A percentile compares a stretch with the other conserved stretches of the same genome.
Conservation (phyloP, 192 early-diverging fungal species). For the Coemansia sp. region DNA sequence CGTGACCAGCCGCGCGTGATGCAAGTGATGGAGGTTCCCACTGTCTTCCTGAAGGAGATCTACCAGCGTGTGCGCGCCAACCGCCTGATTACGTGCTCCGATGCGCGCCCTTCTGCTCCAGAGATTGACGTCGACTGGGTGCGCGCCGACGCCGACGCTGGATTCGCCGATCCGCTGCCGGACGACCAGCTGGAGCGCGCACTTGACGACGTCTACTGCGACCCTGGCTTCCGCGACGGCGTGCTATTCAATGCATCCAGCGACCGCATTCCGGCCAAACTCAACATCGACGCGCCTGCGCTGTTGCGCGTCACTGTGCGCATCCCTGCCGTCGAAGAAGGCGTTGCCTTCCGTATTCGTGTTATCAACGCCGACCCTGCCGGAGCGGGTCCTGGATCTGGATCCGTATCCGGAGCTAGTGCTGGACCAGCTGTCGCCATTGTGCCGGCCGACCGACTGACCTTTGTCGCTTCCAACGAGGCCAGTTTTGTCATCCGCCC, state of each 20-base stretch:
- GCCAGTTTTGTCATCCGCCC: slow-evolving; percentile 53
- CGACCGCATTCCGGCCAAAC: slow-evolving; percentile 51
- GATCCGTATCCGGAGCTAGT: background rate
- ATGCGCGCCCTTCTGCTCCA: slow-evolving; percentile 43
- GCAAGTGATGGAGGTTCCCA: slow-evolving; percentile 54
- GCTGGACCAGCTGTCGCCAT: slow-evolving; percentile 25
- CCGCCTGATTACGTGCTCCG: slow-evolving; percentile 50
- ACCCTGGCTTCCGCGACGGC: slow-evolving; percentile 55
- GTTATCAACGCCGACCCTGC: slow-evolving; percentile 29
- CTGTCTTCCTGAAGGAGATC: slow-evolving; percentile 37
- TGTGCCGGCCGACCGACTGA: slow-evolving; percentile 29
- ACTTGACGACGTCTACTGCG: slow-evolving; percentile 54
- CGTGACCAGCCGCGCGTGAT: slow-evolving; percentile 58
- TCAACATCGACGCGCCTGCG: slow-evolving; percentile 45
- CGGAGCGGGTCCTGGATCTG: slow-evolving; percentile 2
- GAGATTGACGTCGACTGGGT: slow-evolving; percentile 55
- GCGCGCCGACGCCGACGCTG: slow-evolving; percentile 29
- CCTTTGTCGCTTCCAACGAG: slow-evolving; percentile 24
- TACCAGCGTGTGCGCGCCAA: slow-evolving; percentile 44
- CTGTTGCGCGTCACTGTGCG: slow-evolving; percentile 53
- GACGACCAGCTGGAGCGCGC: slow-evolving; percentile 45
- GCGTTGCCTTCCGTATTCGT: slow-evolving; percentile 38
- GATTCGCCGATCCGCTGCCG: slow-evolving; percentile 24
- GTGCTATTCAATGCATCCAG: slow-evolving; percentile 54
- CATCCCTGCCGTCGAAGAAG: slow-evolving; percentile 42